Evolutionary conservation across 305 asterid species (phyloP).

Genomic region (Euphrasia arctica): DNA sequence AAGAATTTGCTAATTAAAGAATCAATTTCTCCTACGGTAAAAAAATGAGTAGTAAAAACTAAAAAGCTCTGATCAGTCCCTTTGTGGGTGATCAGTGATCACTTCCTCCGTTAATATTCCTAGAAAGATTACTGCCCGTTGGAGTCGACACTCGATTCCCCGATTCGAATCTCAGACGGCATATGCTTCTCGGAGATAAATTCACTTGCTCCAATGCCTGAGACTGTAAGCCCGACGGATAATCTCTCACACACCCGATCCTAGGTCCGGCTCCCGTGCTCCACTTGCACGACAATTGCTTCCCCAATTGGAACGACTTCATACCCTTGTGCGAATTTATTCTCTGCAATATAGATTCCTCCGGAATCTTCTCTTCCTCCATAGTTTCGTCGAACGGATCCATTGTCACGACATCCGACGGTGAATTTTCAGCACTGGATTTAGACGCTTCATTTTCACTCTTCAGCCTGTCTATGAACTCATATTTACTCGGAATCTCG

Average conservation of each 20-base stretch:
- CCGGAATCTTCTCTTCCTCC: conserved; percentile 10
- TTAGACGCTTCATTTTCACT: not conserved
- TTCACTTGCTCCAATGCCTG: conserved; percentile 13
- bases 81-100: not conserved
- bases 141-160: not conserved
- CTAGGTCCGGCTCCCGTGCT: conserved; percentile 14
- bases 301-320: conserved; percentile 13
- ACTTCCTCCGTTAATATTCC: not conserved
- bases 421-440: not conserved
- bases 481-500: not conserved
- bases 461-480: not conserved
- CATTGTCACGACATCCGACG: not conserved
- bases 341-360: not conserved
- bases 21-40: not conserved
- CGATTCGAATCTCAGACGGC: not conserved
- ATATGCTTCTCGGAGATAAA: conserved; percentile 6
- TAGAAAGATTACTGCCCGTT: not conserved
- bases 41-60: too few species aligned
- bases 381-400: not conserved
- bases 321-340: conserved; percentile 6
- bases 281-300: conserved; percentile 16
- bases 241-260: conserved; percentile 15
- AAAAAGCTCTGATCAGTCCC: not conserved
- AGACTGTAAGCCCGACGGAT: conserved; percentile 7
- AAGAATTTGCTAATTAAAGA: not conserved